Evolutionary conservation across 768 basidiomycete genomes (phyloP).

Genomic region (Rhodotorula diobovata): DNA sequence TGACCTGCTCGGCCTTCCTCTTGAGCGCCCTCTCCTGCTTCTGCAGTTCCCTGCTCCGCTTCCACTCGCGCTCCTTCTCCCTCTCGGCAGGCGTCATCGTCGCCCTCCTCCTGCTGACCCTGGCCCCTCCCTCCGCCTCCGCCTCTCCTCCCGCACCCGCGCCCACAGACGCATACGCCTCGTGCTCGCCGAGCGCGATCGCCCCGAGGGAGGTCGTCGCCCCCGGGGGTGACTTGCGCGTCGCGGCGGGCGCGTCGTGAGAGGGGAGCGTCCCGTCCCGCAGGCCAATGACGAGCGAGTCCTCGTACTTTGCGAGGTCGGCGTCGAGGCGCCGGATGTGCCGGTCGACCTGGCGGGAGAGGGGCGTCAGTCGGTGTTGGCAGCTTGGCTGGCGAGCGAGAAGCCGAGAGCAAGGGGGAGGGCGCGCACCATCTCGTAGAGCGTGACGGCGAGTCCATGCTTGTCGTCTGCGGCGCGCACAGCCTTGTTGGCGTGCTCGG

Average conservation of each 20-base stretch:
- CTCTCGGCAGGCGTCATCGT: background rate
- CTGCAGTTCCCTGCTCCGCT: slow-evolving; percentile 10
- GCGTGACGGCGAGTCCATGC: slow-evolving; percentile 65
- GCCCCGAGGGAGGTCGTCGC: background rate
- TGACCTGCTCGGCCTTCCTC: background rate
- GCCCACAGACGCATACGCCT: too few species aligned
- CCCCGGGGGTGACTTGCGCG: background rate
- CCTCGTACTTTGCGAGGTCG: slow-evolving; percentile 62
- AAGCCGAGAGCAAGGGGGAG: background rate
- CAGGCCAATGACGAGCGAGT: slow-evolving; percentile 56
- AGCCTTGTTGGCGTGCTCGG: slow-evolving; percentile 4
- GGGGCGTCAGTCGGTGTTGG: background rate
- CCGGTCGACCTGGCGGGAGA: slow-evolving; percentile 60
- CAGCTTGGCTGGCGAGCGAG: background rate
- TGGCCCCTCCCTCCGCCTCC: background rate
- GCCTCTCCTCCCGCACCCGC: background rate
- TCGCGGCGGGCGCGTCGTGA: slow-evolving; percentile 30
- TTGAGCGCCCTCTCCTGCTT: slow-evolving; percentile 6
- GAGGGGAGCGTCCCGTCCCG: slow-evolving; percentile 54
- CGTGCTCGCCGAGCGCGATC: slow-evolving; percentile 8
- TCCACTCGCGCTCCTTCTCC: slow-evolving; percentile 16
- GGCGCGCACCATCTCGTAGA: slow-evolving; percentile 60
- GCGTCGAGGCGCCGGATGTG: slow-evolving; percentile 74
- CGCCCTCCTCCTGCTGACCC: background rate
- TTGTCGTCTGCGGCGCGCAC: slow-evolving; percentile 58